Percentiles rank a stretch among this genome's conserved stretches.
Conservation (phyloP, 306 rosid genomes). For the Carpinus viminea region DNA sequence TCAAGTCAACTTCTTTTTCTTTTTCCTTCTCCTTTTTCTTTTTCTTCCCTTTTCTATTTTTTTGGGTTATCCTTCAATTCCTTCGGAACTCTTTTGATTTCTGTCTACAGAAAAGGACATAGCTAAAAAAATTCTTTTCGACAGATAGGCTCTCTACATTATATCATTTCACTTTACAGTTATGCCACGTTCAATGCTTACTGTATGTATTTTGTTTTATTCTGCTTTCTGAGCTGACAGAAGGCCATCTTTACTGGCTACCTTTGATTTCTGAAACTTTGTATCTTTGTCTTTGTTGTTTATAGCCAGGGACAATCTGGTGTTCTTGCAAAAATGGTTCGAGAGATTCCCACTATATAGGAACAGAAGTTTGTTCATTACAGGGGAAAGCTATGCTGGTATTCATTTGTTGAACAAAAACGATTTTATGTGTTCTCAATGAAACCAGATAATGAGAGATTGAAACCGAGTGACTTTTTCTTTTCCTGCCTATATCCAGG, state of each 20-base stretch:
- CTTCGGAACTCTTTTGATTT: constrained; percentile 24
- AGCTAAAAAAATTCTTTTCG: constrained; percentile 13
- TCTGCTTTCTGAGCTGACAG: constrained; percentile 14
- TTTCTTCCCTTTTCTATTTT: background rate
- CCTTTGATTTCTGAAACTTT: constrained; percentile 26
- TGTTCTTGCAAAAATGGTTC: constrained; percentile 53
- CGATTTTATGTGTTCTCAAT: background rate
- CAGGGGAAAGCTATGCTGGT: constrained; percentile 61
- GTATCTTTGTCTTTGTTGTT: constrained; percentile 25
- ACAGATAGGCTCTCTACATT: constrained; percentile 28
- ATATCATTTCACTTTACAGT: constrained; percentile 46
- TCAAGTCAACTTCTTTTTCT: constrained; percentile 39
- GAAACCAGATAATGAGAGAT: background rate
- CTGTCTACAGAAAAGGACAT: constrained; percentile 26
- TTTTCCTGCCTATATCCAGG: constrained; percentile 22
- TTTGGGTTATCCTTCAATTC: constrained; percentile 21
- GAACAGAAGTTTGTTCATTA: constrained; percentile 51
- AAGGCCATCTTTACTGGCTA: constrained; percentile 29
- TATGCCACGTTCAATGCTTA: constrained; percentile 36
- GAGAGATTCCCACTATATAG: constrained; percentile 51
- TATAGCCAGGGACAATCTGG: constrained; percentile 55
- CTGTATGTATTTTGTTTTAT: constrained; percentile 30
- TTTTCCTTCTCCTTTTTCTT: constrained; percentile 6
- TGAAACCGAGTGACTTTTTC: background rate
- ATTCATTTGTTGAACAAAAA: background rate